Conservation (phyloP, 768 basidiomycete species). For the Panaeolus papilionaceus region DNA sequence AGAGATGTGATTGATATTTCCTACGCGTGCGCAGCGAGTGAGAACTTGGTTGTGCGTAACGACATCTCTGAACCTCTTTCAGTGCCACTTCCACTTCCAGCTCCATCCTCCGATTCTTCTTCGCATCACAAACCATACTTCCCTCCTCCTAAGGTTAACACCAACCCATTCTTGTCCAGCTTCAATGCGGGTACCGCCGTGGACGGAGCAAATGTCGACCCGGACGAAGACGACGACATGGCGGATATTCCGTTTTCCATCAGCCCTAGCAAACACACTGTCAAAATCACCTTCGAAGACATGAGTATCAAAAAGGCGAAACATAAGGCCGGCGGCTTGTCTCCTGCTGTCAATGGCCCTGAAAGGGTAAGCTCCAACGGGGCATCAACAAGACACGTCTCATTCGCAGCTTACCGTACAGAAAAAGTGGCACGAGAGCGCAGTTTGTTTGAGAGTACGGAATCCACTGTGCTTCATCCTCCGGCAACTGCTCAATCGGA, state of each 20-base stretch:
- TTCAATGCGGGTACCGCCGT: background rate
- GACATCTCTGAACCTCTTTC: background rate
- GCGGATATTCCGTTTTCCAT: conserved; percentile 14
- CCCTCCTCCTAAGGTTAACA: background rate
- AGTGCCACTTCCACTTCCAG: conserved; percentile 5
- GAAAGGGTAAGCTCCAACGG: background rate
- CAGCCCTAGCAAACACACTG: conserved; percentile 14
- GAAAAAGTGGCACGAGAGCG: conserved; percentile 13
- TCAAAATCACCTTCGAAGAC: conserved; percentile 13
- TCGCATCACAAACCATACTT: background rate
- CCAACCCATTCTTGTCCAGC: background rate
- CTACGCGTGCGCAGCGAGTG: conserved; percentile 5
- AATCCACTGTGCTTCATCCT: background rate
- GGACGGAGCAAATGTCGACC: background rate
- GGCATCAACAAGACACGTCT: conserved; percentile 8
- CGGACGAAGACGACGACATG: background rate
- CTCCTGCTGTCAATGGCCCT: background rate
- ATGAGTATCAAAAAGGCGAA: conserved; percentile 13
- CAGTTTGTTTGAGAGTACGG: background rate
- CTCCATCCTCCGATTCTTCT: background rate
- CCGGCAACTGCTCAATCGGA: conserved; percentile 10
- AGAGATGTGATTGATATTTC: conserved; percentile 10
- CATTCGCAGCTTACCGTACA: background rate
- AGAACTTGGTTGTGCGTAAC: conserved; percentile 3
- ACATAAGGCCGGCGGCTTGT: conserved; percentile 3